Conservation (phyloP, 2,329 filamentous ascomycete genomes). For the Trichoderma guizhouense region DNA sequence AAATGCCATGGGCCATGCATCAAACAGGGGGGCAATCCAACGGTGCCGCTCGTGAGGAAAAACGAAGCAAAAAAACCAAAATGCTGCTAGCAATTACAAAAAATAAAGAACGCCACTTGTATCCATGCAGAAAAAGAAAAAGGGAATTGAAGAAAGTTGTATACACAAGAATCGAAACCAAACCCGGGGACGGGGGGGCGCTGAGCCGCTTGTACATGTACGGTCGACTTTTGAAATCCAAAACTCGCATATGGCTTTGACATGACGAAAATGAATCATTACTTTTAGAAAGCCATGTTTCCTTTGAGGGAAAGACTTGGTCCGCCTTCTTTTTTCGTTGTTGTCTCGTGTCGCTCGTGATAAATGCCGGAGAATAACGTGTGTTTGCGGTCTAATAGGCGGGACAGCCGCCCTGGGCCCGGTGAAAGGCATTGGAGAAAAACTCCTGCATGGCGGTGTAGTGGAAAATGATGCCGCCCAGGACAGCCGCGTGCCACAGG, state of each 20-base stretch:
- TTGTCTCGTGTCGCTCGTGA: neutral
- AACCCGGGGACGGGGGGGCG: neutral
- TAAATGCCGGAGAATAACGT: neutral
- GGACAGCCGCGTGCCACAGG: conserved; percentile 91
- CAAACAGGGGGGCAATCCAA: neutral
- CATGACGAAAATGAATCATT: neutral
- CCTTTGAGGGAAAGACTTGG: neutral
- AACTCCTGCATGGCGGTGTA: conserved; percentile 95
- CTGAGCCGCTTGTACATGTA: conserved; percentile 9
- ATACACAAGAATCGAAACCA: conserved; percentile 6
- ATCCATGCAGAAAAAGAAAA: neutral
- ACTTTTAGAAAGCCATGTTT: neutral
- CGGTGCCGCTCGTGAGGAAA: neutral
- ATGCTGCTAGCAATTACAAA: neutral
- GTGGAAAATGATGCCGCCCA: conserved; percentile 96
- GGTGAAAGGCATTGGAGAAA: conserved; percentile 73
- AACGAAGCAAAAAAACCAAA: neutral
- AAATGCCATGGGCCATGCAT: neutral
- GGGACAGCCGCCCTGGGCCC: conserved; percentile 60
- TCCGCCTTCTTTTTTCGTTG: neutral
- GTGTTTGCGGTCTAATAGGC: conserved; percentile 39
- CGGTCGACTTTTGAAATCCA: neutral
- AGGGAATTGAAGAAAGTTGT: neutral
- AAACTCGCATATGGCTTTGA: neutral
- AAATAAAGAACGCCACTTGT: neutral